Evolutionary conservation across 2,329 filamentous ascomycete genomes (phyloP).

Genomic region (Apiospora koreana): DNA sequence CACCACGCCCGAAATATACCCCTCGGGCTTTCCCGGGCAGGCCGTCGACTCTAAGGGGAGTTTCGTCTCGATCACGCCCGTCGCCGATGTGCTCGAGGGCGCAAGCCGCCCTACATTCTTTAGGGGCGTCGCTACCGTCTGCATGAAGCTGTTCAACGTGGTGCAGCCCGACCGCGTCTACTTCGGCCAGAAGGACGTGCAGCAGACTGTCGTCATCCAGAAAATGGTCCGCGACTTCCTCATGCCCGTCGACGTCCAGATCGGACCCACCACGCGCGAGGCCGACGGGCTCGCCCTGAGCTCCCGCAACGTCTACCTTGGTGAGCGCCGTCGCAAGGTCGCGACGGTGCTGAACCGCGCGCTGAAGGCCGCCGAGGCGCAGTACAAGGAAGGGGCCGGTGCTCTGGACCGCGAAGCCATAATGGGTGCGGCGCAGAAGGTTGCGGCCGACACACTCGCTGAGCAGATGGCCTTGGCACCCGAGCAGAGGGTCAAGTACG

Average conservation of each 20-base stretch:
- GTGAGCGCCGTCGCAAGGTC: slow-evolving; percentile 67
- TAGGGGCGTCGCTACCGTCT: slow-evolving; percentile 91
- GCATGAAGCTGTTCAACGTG: slow-evolving; percentile 90
- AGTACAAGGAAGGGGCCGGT: slow-evolving; percentile 53
- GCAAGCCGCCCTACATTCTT: slow-evolving; percentile 90
- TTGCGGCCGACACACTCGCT: slow-evolving; percentile 55
- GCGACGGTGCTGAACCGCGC: slow-evolving; percentile 73
- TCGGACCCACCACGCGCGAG: slow-evolving; percentile 77
- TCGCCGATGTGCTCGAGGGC: slow-evolving; percentile 81
- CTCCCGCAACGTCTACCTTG: slow-evolving; percentile 92
- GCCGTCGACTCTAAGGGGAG: slow-evolving; percentile 76
- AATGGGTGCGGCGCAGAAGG: slow-evolving; percentile 67
- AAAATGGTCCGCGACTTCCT: slow-evolving; percentile 88
- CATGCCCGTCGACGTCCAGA: slow-evolving; percentile 71
- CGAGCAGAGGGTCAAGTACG: slow-evolving; percentile 67
- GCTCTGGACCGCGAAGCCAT: slow-evolving; percentile 63
- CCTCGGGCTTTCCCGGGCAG: slow-evolving; percentile 72
- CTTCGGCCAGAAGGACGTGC: slow-evolving; percentile 97
- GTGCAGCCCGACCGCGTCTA: slow-evolving; percentile 77
- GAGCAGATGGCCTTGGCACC: slow-evolving; percentile 64
- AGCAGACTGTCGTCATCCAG: slow-evolving; percentile 89
- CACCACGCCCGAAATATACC: slow-evolving; percentile 83
- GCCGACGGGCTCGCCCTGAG: slow-evolving; percentile 84
- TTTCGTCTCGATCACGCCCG: slow-evolving; percentile 88
- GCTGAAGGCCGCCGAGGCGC: slow-evolving; percentile 68